A percentile compares a stretch with the other conserved stretches of the same genome.
phyloP scores from a whole-genome alignment of 345 rosid genomes.

The Aquilaria malaccensis region DNA sequence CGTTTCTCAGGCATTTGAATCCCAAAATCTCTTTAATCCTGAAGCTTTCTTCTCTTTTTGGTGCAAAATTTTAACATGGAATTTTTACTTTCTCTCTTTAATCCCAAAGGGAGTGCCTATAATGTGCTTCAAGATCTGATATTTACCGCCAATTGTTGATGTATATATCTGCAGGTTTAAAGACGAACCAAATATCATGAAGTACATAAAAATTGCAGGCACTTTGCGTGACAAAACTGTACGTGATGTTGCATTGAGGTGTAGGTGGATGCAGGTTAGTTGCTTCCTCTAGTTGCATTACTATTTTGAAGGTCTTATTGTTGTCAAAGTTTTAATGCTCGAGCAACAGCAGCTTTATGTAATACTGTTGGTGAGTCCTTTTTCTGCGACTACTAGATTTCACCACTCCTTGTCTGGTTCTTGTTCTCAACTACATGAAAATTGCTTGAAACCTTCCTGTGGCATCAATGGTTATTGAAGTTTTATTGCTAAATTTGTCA shows the following conservation, averaged over 20 bases:
- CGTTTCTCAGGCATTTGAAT: neutral
- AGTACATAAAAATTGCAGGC: conserved; percentile 80
- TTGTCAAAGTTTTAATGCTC: no score
- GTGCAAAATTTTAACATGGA: neutral
- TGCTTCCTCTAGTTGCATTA: conserved; percentile 9
- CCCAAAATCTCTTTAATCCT: neutral
- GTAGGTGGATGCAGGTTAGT: conserved; percentile 90
- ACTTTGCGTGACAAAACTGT: conserved; percentile 76
- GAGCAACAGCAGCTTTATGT: no score
- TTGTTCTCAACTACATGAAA: no score
- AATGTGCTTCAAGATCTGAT: no score
- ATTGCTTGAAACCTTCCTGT: no score
- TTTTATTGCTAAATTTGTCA: no score
- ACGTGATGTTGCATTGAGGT: conserved; percentile 95
- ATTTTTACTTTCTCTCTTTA: neutral
- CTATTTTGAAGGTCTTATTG: neutral
- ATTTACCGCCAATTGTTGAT: neutral
- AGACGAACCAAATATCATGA: conserved; percentile 74
- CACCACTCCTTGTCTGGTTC: no score
- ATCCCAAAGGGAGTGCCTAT: neutral
- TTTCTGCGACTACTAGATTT: no score
- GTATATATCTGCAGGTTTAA: conserved; percentile 35
- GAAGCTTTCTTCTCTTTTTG: neutral
- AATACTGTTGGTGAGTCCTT: no score
- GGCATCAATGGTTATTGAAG: no score